phyloP scores from a whole-genome alignment of 2,329 filamentous ascomycete species.

The Beauveria australis region DNA sequence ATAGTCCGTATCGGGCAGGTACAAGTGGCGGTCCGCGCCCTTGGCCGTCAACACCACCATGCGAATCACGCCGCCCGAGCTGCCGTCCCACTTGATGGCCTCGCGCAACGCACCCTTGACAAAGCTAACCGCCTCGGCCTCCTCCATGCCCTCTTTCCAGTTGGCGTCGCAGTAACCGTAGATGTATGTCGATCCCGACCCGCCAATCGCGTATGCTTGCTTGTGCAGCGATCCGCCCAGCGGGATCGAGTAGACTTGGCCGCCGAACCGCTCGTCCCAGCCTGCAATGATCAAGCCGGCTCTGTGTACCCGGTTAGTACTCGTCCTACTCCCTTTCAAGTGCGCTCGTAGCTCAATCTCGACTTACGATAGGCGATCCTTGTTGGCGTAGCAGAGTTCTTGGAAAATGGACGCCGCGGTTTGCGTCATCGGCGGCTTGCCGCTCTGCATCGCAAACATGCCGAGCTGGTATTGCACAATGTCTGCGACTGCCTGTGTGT shows the following conservation, averaged over 20 bases:
- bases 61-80: constrained; percentile 94
- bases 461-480: constrained; percentile 96
- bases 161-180: constrained; percentile 97
- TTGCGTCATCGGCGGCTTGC: constrained; percentile 86
- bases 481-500: constrained; percentile 95
- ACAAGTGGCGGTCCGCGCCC: constrained; percentile 87
- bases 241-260: constrained; percentile 95
- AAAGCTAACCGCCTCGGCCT: constrained; percentile 82
- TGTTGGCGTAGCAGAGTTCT: constrained; percentile 96
- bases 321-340: background rate
- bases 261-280: constrained; percentile 89
- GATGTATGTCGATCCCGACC: constrained; percentile 97
- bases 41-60: constrained; percentile 92
- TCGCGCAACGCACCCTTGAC: constrained; percentile 86
- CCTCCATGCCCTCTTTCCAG: constrained; percentile 92
- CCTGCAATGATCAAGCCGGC: constrained; percentile 98
- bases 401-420: constrained; percentile 95
- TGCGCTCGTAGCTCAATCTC: background rate
- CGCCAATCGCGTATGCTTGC: constrained; percentile 89
- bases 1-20: constrained; percentile 89
- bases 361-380: constrained; percentile 77
- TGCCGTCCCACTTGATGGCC: constrained; percentile 99
- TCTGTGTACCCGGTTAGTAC: constrained; percentile 36
- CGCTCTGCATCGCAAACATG: constrained; percentile 83
- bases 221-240: constrained; percentile 96